Evolutionary conservation across 2,329 filamentous ascomycete species (phyloP).

Genomic region (Hypoxylon sp.): DNA sequence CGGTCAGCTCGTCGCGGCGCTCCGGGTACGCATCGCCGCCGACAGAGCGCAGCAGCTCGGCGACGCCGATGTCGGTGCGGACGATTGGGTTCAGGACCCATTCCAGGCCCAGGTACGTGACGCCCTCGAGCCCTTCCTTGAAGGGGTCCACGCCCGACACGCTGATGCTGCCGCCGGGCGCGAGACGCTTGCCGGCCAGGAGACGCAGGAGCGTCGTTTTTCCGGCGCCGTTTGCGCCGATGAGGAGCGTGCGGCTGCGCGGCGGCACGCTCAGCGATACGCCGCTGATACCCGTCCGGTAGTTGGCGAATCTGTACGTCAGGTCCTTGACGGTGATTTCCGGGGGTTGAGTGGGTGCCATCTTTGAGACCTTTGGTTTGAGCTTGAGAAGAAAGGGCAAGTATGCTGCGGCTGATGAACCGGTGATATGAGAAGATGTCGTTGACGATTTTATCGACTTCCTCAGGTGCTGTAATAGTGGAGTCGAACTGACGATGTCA

Average conservation of each 20-base stretch:
- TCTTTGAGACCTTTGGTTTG: neutral
- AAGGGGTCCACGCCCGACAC: constrained; percentile 93
- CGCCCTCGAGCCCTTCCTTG: constrained; percentile 88
- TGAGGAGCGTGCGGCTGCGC: constrained; percentile 88
- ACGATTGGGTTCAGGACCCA: constrained; percentile 99
- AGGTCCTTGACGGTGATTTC: constrained; percentile 82
- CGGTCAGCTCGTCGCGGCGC: constrained; percentile 87
- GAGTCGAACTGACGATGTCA: constrained; percentile 28
- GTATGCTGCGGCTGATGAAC: neutral
- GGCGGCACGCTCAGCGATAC: constrained; percentile 83
- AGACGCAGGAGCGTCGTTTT: constrained; percentile 97
- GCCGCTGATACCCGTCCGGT: constrained; percentile 81
- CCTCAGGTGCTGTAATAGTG: constrained; percentile 27
- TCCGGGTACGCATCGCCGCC: constrained; percentile 87
- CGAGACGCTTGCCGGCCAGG: constrained; percentile 93
- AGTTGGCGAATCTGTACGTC: constrained; percentile 91
- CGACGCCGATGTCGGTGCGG: constrained; percentile 92
- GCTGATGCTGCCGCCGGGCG: constrained; percentile 79
- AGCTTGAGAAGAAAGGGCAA: neutral
- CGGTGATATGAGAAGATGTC: constrained; percentile 9
- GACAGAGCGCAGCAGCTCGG: constrained; percentile 85
- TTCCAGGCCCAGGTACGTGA: constrained; percentile 96
- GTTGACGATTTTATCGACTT: constrained; percentile 34
- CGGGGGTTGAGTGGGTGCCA: constrained; percentile 56
- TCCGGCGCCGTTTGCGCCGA: constrained; percentile 96